Evolutionary conservation across 1,284 basidiomycete species (phyloP), one percentile per base, ranked within the genome.

Genomic region (Cystobasidiaceae sp.): DNA sequence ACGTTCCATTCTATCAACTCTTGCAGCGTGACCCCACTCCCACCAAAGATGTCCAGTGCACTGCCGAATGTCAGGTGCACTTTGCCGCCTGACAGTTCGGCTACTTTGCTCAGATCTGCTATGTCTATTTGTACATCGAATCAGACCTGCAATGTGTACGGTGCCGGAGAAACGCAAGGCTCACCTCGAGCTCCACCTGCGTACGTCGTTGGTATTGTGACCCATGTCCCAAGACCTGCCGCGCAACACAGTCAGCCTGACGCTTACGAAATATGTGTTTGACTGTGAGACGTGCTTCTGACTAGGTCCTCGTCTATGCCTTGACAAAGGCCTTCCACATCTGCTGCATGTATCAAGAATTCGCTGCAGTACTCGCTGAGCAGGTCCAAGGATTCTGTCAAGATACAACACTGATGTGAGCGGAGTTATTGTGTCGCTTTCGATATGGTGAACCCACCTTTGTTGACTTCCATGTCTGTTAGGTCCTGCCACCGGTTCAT

Each of bases 401-500:
- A 23, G 33, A 4, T 32, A 43, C 41, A 32, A 54, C 48, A 51
- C 46, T 48, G 61, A 71, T 73, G 41, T 73, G 3, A 67, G 68
- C 3, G 72, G 49, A 41, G 67, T 17, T n/a, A 7, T 8, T 30
- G 4, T 27, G 8, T 15, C 39, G 50, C 15, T 33, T 2, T 61
- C 7, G 66, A 59, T 48, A 58, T 44, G 8, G 43, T 15, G 21
- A 23, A 37, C 76, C 17, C 62, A 87, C 90, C 89, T 83, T 86
- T 80, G 67, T 83, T 88, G 19, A 99, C 89, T 73, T 89, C 86
- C 86, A 92, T 91, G 73, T 97, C 90, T 0, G 96, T 97, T 59
- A 97, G 83, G 64, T 89, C 88, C 77, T 97, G 93, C 96, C 96
- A 99, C 74, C 93, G 90, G 78, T 98, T 97, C 93, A 96, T 97